Base-by-base conservation (phyloP, 257 asterid genomes). In the Fraxinus quadrangulata region DNA sequence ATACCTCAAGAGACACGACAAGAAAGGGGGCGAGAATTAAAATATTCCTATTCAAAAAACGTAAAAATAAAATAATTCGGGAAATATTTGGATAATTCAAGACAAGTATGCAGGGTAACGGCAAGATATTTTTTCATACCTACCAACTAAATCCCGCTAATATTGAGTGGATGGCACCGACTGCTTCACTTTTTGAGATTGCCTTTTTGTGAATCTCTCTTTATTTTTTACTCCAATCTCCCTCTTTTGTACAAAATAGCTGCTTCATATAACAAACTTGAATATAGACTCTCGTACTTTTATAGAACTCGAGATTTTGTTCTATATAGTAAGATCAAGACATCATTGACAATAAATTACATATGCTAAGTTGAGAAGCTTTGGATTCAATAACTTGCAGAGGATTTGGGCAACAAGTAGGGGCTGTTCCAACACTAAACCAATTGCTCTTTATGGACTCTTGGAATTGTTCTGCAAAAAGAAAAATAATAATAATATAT, bases 381-480 rank as follows among this genome's bases (percentile, higher is more conserved):
- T 12, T 47, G 21, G 59, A 47, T 47, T 47, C 59, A 47, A 47
- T 16, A 4, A 47, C 59, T 14, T 47, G 6, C 56, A 12, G 16
- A 10, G 49, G 61, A 73, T 14, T 77, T n/a, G 23, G 61, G 82
- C 71, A 59, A 56, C 14, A 56, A 45, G n/a, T 47, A 47, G 59
- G 49, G n/a, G 1, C 59, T 16, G n/a, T 47, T 47, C 8, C 47
- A 61, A 77, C 70, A 61, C 78, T 34, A 51, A 56, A 71, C 17
- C 36, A 39, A 67, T 69, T 73, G 77, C 73, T 24, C 17, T 37
- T 86, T 82, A 89, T 59, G 78, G 77, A 40, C 70, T 81, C 77
- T 78, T 88, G 71, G 88, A 77, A 61, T 79, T 82, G 51, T 85
- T 88, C 96, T 89, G 91, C 88, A 79, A 67, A 65, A 75, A 33